These are phyloP conservation scores for Tulasnella sp. DNA, from an alignment of 768 basidiomycete species.

Conservation along the genomic window DNA sequence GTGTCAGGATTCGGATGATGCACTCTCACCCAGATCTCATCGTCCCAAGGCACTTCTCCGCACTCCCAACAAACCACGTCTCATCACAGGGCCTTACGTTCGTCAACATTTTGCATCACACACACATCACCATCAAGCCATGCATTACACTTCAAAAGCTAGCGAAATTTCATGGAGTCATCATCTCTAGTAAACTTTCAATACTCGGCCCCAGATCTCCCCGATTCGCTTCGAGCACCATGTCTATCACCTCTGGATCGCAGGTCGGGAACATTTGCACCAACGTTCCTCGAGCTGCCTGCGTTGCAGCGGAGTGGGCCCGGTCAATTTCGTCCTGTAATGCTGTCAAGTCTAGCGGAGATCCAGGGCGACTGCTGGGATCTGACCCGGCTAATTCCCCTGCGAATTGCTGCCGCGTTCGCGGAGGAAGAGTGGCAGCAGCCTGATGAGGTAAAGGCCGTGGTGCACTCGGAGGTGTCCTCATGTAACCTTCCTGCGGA, in stretches of 20 bases:
- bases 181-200: conserved; percentile 77
- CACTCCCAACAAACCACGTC: background rate
- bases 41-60: background rate
- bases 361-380: background rate
- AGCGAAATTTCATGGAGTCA: background rate
- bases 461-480: conserved; percentile 1
- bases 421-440: background rate
- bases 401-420: background rate
- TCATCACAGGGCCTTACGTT: background rate
- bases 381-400: background rate
- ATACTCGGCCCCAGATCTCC: conserved; percentile 89
- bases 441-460: background rate
- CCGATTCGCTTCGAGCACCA: conserved; percentile 83
- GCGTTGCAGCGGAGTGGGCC: conserved; percentile 67
- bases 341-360: conserved; percentile 30
- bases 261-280: conserved; percentile 82
- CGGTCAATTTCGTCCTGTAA: conserved; percentile 56
- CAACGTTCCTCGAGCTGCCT: conserved; percentile 69
- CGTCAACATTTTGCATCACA: background rate
- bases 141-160: background rate
- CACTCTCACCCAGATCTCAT: background rate
- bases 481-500: background rate
- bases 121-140: background rate
- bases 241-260: conserved; percentile 79
- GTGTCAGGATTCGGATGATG: background rate